Base-by-base conservation (phyloP, 1,284 basidiomycete species). In the Porodaedalea pini region DNA sequence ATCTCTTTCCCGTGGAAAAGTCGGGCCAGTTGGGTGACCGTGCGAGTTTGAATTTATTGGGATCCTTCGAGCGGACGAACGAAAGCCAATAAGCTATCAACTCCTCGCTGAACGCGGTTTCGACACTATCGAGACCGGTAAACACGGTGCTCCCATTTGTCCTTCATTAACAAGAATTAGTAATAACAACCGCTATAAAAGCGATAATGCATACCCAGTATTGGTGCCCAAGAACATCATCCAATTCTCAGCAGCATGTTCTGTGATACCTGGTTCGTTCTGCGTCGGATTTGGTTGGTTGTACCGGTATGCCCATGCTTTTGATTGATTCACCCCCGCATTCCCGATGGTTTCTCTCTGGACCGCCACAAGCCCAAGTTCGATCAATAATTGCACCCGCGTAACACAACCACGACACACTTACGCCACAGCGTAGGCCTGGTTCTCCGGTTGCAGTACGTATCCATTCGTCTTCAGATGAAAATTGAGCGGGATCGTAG, bases 21-120 rank as follows among this genome's bases (percentile, higher is more conserved):
- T 54, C 49, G 49, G 36, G 41, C 57, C 48, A 65, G 10, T 40
- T 36, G 8, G 80, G 80, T 2, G 80, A 78, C 8, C 73, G 67
- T 0, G 69, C 61, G 2, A 83, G 74, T 65, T 78, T 81, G 69
- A 72, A 72, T 17, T 73, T 75, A 68, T 79, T 82, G 1, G 80
- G 80, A 64, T 81, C 64, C 1, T 73, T 74, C 1, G 75, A 66
- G 32, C 80, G 78, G 17, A 82, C 80, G 62, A 84, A 83, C 0
- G 82, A 84, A 8, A 82, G 70, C 79, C 80, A 82, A 64, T 82
- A 83, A 10, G 80, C 80, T 52, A 83, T 81, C 29, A 82, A 69
- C 65, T 84, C 81, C 43, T 72, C 66, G 0, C 78, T 75, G 64
- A 84, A 83, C 5, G 77, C 74, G 1, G 61, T 64, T 63, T 82